Base-by-base conservation (phyloP, 108 stramenopile genomes). In the Cyclotella sp. region DNA sequence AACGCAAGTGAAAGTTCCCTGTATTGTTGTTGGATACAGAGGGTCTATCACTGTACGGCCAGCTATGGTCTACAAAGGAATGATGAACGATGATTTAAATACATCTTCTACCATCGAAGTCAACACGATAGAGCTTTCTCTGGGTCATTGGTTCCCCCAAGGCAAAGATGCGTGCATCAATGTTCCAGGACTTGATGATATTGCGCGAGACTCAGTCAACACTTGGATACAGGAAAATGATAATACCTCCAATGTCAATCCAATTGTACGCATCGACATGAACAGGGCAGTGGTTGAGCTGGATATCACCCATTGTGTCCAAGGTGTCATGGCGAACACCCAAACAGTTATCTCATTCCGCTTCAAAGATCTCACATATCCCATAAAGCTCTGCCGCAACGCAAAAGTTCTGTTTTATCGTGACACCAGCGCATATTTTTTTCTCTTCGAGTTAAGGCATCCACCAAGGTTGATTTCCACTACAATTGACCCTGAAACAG, bases 141-240 rank as follows among this genome's bases (percentile, higher is more conserved):
- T 76, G 1, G 75, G 75, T 15, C 55, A 76, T 58, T 76, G 57
- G 53, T 76, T 24, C 58, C 75, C 75, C 13, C 34, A 8, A 21
- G 75, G 46, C 9, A 46, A 24, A 47, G 63, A 65, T 65, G 63
- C 10, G 26, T 65, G 63, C 14, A 27, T 8, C 28, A 11, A 65
- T 21, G 19, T 65, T 29, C 63, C 42, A 1, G 63, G 63, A 16
- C 44, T 45, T 44, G 63, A 45, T 6, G 28, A 34, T 46, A 1
- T 65, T 46, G 63, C 42, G 5, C 4, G 24, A 16, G 63, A 30
- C 26, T 13, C 9, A 46, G 10, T 43, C 45, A 47, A 45, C 44
- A 65, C 63, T 46, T 65, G 63, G 63, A 15, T 65, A 24, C 45
- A 44, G 22, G 63, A 65, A 21, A 12, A 30, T n/a, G 34, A 39